These are phyloP conservation scores for Diaporthe destruens DNA, from an alignment of 2,329 filamentous ascomycete species.

Conservation along the genomic window DNA sequence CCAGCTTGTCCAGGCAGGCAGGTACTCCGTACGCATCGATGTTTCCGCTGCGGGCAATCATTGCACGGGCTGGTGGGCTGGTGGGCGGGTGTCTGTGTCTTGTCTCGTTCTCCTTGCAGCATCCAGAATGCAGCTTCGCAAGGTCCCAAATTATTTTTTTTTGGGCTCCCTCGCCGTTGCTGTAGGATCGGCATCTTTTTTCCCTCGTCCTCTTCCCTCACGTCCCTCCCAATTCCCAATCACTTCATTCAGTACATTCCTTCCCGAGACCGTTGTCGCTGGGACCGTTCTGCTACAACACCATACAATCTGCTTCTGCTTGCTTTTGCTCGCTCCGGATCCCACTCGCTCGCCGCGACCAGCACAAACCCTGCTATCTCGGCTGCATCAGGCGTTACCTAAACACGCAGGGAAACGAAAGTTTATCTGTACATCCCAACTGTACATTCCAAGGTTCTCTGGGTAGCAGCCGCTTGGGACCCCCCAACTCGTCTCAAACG, in stretches of 20 bases:
- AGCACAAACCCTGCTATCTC: slow-evolving; percentile 29
- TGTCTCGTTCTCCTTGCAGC: slow-evolving; percentile 20
- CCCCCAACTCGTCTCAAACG: slow-evolving; percentile 35
- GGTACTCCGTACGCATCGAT: slow-evolving; percentile 10
- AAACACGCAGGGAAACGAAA: slow-evolving; percentile 30
- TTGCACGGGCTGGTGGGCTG: background rate
- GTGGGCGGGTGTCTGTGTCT: background rate
- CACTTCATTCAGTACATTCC: slow-evolving; percentile 23
- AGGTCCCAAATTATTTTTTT: slow-evolving; percentile 38
- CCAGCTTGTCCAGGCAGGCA: slow-evolving; percentile 5
- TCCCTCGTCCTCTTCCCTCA: slow-evolving; percentile 28
- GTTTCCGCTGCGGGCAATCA: slow-evolving; percentile 1
- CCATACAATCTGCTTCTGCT: slow-evolving; percentile 39
- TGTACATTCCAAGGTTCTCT: slow-evolving; percentile 28
- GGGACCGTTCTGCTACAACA: slow-evolving; percentile 35
- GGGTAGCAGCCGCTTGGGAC: slow-evolving; percentile 31
- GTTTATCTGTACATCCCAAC: slow-evolving; percentile 24
- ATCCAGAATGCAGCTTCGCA: slow-evolving; percentile 18
- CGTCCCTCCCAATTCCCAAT: slow-evolving; percentile 10
- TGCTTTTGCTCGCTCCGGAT: slow-evolving; percentile 28
- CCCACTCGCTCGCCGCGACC: slow-evolving; percentile 37
- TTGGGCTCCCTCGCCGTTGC: slow-evolving; percentile 17
- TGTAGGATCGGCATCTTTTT: slow-evolving; percentile 41
- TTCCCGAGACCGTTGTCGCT: slow-evolving; percentile 36
- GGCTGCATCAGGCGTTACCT: slow-evolving; percentile 29